phyloP scores from a whole-genome alignment of 352 stramenopile species.

The Nothophytophthora sp. region DNA sequence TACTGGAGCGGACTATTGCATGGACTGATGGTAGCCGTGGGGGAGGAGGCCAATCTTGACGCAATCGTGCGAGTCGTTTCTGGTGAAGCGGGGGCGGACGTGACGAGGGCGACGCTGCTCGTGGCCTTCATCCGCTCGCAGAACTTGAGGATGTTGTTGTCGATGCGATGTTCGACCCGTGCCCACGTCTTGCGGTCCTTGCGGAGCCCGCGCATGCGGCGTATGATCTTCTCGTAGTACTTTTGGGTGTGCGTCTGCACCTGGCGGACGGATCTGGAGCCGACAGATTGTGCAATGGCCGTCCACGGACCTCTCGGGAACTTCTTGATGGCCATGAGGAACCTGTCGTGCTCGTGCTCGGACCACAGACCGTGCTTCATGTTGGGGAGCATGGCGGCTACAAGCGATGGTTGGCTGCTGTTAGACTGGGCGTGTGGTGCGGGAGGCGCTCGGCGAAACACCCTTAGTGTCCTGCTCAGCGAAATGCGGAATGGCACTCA shows the following conservation, averaged over 20 bases:
- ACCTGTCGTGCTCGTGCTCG: slow-evolving; percentile 59
- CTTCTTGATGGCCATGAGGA: slow-evolving; percentile 48
- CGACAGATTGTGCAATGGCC: slow-evolving; percentile 39
- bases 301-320: slow-evolving; percentile 49
- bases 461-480: no score
- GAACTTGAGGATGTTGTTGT: slow-evolving; percentile 50
- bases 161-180: slow-evolving; percentile 58
- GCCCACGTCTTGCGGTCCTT: slow-evolving; percentile 58
- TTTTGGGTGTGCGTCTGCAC: slow-evolving; percentile 69
- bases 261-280: slow-evolving; percentile 55
- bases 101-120: slow-evolving; percentile 24
- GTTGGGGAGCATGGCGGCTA: no score
- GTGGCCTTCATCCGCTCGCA: slow-evolving; percentile 48
- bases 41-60: slow-evolving; percentile 11
- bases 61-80: slow-evolving; percentile 3
- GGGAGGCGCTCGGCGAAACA: no score
- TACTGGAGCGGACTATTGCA: slow-evolving; percentile 12
- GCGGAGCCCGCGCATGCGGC: slow-evolving; percentile 51
- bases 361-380: slow-evolving; percentile 57
- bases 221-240: slow-evolving; percentile 79
- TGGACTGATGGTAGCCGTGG: slow-evolving; percentile 19
- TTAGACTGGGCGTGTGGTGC: no score
- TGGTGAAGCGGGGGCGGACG: slow-evolving; percentile 8
- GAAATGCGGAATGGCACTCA: no score
- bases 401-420: no score